Percentiles rank a stretch among this genome's conserved stretches.
phyloP scores from a whole-genome alignment of 1,284 basidiomycete species.

The Erythrobasidium hasegawianum region DNA sequence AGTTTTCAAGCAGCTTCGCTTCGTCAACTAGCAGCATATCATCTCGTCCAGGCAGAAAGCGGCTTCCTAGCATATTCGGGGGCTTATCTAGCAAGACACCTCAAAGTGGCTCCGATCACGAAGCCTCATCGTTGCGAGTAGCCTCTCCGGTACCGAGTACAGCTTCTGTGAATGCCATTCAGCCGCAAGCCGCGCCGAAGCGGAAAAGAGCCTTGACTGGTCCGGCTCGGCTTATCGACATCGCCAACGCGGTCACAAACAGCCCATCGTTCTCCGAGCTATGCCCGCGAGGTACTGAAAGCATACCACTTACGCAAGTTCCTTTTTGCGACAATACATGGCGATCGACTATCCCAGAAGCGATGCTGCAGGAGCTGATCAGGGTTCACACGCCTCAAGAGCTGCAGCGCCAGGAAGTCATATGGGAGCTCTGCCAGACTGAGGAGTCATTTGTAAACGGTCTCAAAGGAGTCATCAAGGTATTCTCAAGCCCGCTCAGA shows the following conservation, averaged over 20 bases:
- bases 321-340: conserved; percentile 35
- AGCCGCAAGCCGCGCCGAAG: not conserved
- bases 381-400: conserved; percentile 54
- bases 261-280: not conserved
- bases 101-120: not conserved
- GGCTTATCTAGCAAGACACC: not conserved
- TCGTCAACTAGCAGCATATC: not conserved
- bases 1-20: conserved; percentile 6
- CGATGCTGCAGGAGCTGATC: conserved; percentile 43
- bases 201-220: conserved; percentile 23
- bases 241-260: conserved; percentile 16
- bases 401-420: conserved; percentile 62
- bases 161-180: not conserved
- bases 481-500: conserved; percentile 72
- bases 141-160: conserved; percentile 1
- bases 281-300: not conserved
- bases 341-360: conserved; percentile 41
- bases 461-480: conserved; percentile 60
- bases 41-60: not conserved
- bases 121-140: not conserved
- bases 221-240: conserved; percentile 11
- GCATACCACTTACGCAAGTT: not conserved
- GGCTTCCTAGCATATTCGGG: conserved; percentile 21
- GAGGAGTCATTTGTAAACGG: conserved; percentile 66
- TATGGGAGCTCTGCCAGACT: conserved; percentile 63